Percentiles rank a stretch among this genome's conserved stretches.
Conservation (phyloP, 257 asterid genomes). For the Primulina eburnea region DNA sequence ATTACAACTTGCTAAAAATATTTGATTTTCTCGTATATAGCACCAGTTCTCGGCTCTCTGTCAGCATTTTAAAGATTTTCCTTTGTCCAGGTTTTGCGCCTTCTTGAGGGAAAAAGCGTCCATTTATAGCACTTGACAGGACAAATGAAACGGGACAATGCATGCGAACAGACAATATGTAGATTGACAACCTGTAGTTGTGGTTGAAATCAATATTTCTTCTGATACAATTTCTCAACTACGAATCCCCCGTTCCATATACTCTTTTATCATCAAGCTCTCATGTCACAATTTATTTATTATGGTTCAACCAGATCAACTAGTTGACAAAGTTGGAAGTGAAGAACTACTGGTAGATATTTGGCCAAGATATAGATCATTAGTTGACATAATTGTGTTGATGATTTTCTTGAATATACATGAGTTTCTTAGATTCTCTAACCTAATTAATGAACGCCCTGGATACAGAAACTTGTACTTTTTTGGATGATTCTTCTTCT, state of each 20-base stretch:
- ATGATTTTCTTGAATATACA: not conserved
- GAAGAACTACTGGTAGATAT: not conserved
- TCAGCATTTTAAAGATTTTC: not conserved
- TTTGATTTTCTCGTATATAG: too few species aligned
- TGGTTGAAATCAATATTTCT: not conserved
- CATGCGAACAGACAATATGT: too few species aligned
- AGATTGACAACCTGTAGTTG: not conserved
- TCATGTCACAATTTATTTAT: too few species aligned
- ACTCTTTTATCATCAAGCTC: too few species aligned
- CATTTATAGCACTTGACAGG: constrained; percentile 47
- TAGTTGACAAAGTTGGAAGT: not conserved
- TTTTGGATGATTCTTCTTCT: not conserved
- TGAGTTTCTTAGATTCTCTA: not conserved
- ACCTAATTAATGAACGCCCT: not conserved
- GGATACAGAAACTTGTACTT: not conserved
- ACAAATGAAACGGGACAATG: constrained; percentile 34
- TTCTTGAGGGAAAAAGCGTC: constrained; percentile 63
- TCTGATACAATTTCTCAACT: too few species aligned
- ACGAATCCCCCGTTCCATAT: too few species aligned
- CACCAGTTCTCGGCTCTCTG: too few species aligned
- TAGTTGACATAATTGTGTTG: too few species aligned
- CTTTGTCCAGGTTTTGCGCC: constrained; percentile 47
- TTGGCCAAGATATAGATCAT: not conserved
- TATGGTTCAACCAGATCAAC: not conserved
- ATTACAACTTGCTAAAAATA: not conserved